Percentiles rank a stretch among this genome's conserved stretches.
These are phyloP conservation scores for Botrytis cinerea DNA, from an alignment of 2,329 filamentous ascomycete species.

Conservation along the genomic window DNA sequence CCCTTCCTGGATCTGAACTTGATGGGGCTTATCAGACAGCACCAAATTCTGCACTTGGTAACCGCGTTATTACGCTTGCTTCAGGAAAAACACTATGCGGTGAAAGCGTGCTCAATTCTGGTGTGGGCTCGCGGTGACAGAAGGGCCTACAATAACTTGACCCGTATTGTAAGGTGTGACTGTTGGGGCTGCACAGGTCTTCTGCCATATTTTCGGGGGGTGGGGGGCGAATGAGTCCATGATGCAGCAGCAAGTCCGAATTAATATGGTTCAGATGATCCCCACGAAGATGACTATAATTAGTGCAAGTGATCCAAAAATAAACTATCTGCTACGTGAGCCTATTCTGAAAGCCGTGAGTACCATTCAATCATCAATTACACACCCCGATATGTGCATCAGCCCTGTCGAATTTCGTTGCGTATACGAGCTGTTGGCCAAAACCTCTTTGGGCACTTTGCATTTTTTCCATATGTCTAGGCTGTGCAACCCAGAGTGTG, in stretches of 20 bases:
- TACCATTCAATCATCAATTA: too few species aligned
- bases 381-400: too few species aligned
- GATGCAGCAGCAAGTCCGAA: constrained; percentile 18
- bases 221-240: constrained; percentile 41
- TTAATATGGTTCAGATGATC: constrained; percentile 39
- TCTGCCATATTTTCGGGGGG: constrained; percentile 48
- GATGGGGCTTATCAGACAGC: constrained; percentile 44
- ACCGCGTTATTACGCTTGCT: constrained; percentile 37
- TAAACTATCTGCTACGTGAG: too few species aligned
- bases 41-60: constrained; percentile 36
- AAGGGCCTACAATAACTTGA: constrained; percentile 51
- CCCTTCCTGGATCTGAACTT: constrained; percentile 26
- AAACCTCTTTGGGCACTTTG: neutral
- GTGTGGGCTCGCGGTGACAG: constrained; percentile 48
- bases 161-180: constrained; percentile 44
- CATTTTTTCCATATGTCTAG: neutral
- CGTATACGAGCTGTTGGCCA: neutral
- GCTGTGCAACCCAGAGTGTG: neutral
- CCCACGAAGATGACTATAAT: constrained; percentile 36
- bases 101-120: constrained; percentile 45
- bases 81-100: constrained; percentile 47
- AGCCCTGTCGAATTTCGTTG: too few species aligned
- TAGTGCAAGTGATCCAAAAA: constrained; percentile 23
- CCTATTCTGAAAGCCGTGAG: too few species aligned
- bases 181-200: constrained; percentile 51